phyloP scores from a whole-genome alignment of 1,284 basidiomycete genomes.

The Sanguinoderma infundibulare region DNA sequence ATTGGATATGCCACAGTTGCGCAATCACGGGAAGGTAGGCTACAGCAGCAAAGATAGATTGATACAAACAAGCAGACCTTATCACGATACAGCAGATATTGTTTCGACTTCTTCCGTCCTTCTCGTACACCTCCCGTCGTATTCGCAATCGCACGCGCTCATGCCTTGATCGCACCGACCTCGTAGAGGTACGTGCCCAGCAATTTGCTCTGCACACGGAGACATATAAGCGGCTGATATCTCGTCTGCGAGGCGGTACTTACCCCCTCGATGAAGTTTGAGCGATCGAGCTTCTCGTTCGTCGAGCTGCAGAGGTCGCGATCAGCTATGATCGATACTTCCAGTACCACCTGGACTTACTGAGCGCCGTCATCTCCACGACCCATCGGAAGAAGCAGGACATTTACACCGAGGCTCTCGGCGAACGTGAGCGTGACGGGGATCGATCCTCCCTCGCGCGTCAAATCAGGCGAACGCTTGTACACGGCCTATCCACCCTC shows the following conservation, averaged over 20 bases:
- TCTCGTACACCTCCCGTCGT: background rate
- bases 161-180: conserved; percentile 49
- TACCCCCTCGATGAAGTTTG: conserved; percentile 93
- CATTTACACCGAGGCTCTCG: conserved; percentile 82
- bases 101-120: background rate
- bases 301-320: conserved; percentile 64
- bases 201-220: conserved; percentile 62
- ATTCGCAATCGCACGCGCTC: background rate
- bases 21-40: background rate
- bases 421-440: conserved; percentile 97
- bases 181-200: conserved; percentile 88
- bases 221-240: too few species aligned
- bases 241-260: too few species aligned
- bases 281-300: conserved; percentile 94
- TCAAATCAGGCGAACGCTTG: conserved; percentile 25
- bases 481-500: conserved; percentile 27
- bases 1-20: background rate
- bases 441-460: conserved; percentile 89
- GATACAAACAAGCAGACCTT: background rate
- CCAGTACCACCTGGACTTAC: conserved; percentile 47
- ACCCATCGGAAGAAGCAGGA: conserved; percentile 91
- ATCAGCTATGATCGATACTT: background rate
- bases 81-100: background rate
- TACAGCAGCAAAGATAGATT: background rate
- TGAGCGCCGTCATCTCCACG: conserved; percentile 94